These are phyloP conservation scores for Ehretia macrophylla DNA, from an alignment of 257 asterid species.

Conservation along the genomic window DNA sequence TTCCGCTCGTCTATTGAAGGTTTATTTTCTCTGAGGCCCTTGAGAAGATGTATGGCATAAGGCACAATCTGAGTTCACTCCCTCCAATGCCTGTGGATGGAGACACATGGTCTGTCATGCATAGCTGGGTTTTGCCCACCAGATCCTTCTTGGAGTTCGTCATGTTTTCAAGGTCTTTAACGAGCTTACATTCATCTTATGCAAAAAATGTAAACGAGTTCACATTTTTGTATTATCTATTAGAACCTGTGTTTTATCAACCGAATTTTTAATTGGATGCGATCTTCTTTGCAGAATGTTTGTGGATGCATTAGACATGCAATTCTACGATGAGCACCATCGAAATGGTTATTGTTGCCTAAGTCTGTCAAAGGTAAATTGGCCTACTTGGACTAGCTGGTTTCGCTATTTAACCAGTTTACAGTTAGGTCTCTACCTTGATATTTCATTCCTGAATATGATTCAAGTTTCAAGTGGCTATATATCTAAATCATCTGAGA, in stretches of 20 bases:
- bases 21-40: slow-evolving; percentile 73
- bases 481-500: too few species aligned
- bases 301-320: slow-evolving; percentile 79
- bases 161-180: slow-evolving; percentile 85
- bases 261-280: slow-evolving; percentile 1
- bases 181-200: not conserved
- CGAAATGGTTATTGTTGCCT: slow-evolving; percentile 64
- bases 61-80: slow-evolving; percentile 56
- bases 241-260: not conserved
- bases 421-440: not conserved
- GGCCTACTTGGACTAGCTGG: not conserved
- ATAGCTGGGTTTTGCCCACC: slow-evolving; percentile 92
- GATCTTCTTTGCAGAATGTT: slow-evolving; percentile 55
- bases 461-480: too few species aligned
- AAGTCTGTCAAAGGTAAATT: slow-evolving; percentile 64
- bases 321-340: slow-evolving; percentile 60
- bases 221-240: not conserved
- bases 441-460: not conserved
- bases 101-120: slow-evolving; percentile 91
- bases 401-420: not conserved
- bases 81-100: slow-evolving; percentile 74
- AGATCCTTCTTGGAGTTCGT: slow-evolving; percentile 83
- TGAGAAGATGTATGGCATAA: slow-evolving; percentile 77
- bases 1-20: slow-evolving; percentile 36
- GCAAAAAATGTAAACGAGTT: not conserved